These are phyloP conservation scores for Fragaria ananassa DNA, from an alignment of 306 rosid genomes.

Conservation along the genomic window DNA sequence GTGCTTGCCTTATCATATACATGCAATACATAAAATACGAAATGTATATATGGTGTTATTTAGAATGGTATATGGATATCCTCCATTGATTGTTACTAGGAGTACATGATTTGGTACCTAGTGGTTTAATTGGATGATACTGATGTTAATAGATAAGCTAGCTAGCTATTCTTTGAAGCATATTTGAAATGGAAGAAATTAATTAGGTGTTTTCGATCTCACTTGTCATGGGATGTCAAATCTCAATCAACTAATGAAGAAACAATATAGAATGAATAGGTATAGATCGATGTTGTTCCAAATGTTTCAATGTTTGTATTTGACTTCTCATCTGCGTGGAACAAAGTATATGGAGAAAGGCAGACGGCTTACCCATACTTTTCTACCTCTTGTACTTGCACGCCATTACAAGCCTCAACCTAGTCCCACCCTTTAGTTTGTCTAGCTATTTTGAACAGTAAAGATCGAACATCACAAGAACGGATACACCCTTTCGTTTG, in stretches of 20 bases:
- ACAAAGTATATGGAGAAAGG: conserved; percentile 36
- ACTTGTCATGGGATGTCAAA: conserved; percentile 73
- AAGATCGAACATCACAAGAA: too few relatives aligned
- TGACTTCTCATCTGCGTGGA: conserved; percentile 68
- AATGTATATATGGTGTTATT: conserved; percentile 9
- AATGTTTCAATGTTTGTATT: conserved; percentile 30
- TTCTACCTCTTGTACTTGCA: conserved; percentile 57
- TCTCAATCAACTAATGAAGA: conserved; percentile 59
- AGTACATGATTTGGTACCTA: conserved; percentile 20
- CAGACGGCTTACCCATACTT: conserved; percentile 58
- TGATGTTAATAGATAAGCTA: conserved; percentile 50
- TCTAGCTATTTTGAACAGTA: background rate
- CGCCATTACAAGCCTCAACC: conserved; percentile 38
- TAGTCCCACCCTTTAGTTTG: background rate
- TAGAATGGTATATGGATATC: conserved; percentile 20
- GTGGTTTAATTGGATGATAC: conserved; percentile 26
- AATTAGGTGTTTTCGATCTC: conserved; percentile 27
- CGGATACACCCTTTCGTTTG: background rate
- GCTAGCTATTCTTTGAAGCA: background rate
- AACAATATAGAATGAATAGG: conserved; percentile 24
- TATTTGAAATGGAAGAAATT: conserved; percentile 30
- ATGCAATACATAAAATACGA: background rate
- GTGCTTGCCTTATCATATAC: background rate
- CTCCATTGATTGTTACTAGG: conserved; percentile 31
- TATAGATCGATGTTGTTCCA: background rate